Percentiles rank a stretch among this genome's conserved stretches.
These are phyloP conservation scores for Rhynchosporium secalis DNA, from an alignment of 2,329 filamentous ascomycete species.

Conservation along the genomic window DNA sequence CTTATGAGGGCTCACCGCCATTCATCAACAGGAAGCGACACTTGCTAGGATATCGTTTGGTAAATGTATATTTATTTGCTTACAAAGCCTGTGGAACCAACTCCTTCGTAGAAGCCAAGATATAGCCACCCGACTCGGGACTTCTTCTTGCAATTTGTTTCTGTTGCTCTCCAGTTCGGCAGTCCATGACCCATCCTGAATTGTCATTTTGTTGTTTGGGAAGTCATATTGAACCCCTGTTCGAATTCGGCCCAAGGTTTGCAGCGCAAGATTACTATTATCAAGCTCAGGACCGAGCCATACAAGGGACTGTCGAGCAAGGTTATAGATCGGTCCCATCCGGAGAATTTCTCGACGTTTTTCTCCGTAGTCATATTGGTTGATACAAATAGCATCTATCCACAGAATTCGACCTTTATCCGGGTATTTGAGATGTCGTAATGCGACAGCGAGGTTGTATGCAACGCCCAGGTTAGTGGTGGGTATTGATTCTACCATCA, in stretches of 20 bases:
- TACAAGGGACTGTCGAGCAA: slow-evolving; percentile 27
- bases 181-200: slow-evolving; percentile 1
- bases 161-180: background rate
- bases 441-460: slow-evolving; percentile 20
- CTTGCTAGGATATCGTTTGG: background rate
- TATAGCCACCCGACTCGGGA: slow-evolving; percentile 13
- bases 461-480: slow-evolving; percentile 13
- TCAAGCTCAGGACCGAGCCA: slow-evolving; percentile 31
- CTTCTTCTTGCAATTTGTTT: slow-evolving; percentile 1
- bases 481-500: background rate
- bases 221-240: background rate
- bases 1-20: background rate
- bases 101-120: slow-evolving; percentile 8
- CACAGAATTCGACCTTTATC: slow-evolving; percentile 39
- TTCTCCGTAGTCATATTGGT: slow-evolving; percentile 30
- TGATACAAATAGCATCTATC: slow-evolving; percentile 35
- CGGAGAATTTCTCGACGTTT: slow-evolving; percentile 27
- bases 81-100: slow-evolving; percentile 22
- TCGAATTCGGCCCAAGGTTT: slow-evolving; percentile 14
- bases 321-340: slow-evolving; percentile 33
- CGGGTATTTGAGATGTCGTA: slow-evolving; percentile 42
- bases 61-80: background rate
- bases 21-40: background rate
- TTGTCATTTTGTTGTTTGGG: background rate
- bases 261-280: slow-evolving; percentile 20